Evolutionary conservation across 140 eudicot genomes (phyloP), one percentile per base, ranked within the genome.

Genomic region (Bidens hawaiensis): DNA sequence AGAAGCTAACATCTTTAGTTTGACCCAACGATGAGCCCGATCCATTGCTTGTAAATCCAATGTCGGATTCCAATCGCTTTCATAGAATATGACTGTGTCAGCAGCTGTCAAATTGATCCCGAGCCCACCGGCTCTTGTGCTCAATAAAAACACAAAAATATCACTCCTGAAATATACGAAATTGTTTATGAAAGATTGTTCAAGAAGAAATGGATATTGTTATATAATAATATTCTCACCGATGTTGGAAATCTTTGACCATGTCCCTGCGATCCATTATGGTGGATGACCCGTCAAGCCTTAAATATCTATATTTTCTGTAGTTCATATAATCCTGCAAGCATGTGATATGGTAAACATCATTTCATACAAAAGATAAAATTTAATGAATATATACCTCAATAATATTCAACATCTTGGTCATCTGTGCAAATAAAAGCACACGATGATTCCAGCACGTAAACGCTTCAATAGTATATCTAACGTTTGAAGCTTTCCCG

Each of bases 381-480:
- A 28, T 2, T 54, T 28, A 55, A 15, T 9, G 30, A 15, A 28
- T 28, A 15, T 26, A 27, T 80, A 93, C 96, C 99, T 93, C 99
- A 49, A 88, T 85, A 71, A 93, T 93, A 79, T 93, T 88, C 64
- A 93, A 64, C 99, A 93, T 93, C 64, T 85, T 93, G 34, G 99
- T 93, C 99, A 93, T 93, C 64, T 93, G 99, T 33, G 99, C 96
- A 93, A 88, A 93, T 61, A 93, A 78, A 34, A 93, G 95, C 54
- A 93, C 91, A 17, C 99, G 95, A 43, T 93, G 99, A 75, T 93
- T 68, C 81, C 95, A 10, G 99, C 95, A 22, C 99, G 86, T 60
- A 93, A 76, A 51, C 99, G 95, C 80, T 93, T 93, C 77, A 93
- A 68, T 31, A 93, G 78, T 80, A 93, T 85, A 53, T 93, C 99